A percentile compares a stretch with the other conserved stretches of the same genome.
phyloP scores from a whole-genome alignment of 2,329 filamentous ascomycete genomes.

The Exophiala lecanii-corni region DNA sequence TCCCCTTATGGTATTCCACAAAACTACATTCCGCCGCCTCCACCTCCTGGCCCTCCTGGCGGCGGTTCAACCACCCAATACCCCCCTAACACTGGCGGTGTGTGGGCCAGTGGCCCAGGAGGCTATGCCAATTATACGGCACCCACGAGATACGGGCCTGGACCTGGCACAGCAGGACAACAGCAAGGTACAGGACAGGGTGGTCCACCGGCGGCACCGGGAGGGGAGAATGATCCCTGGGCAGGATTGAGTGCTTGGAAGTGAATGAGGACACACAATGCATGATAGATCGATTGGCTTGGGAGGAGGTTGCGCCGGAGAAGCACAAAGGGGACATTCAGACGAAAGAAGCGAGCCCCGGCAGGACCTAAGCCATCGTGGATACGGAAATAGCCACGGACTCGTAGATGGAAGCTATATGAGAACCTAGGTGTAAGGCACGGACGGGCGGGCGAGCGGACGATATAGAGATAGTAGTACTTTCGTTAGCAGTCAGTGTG shows the following conservation, averaged over 20 bases:
- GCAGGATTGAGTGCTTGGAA: constrained; percentile 68
- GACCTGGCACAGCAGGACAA: constrained; percentile 34
- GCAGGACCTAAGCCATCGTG: too few relatives aligned
- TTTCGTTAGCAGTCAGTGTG: too few relatives aligned
- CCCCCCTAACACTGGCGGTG: constrained; percentile 32
- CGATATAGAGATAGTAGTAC: too few relatives aligned
- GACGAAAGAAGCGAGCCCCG: too few relatives aligned
- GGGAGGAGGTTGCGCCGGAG: too few relatives aligned
- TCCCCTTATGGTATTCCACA: constrained; percentile 49
- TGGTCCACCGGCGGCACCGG: constrained; percentile 1
- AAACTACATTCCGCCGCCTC: constrained; percentile 63
- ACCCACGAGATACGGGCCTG: constrained; percentile 36
- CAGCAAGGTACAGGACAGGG: constrained; percentile 16
- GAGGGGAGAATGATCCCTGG: constrained; percentile 55
- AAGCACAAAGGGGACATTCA: too few relatives aligned
- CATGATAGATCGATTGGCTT: too few relatives aligned
- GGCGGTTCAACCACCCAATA: constrained; percentile 51
- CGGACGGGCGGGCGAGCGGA: too few relatives aligned
- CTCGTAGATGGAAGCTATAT: too few relatives aligned
- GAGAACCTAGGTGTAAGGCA: too few relatives aligned
- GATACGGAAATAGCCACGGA: too few relatives aligned
- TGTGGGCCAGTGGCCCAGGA: constrained; percentile 47
- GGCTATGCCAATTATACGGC: constrained; percentile 47
- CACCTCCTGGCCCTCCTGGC: constrained; percentile 58
- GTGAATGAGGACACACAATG: constrained; percentile 25